Base-by-base conservation (phyloP, 2,329 filamentous ascomycete genomes). In the Fusarium floridanum region DNA sequence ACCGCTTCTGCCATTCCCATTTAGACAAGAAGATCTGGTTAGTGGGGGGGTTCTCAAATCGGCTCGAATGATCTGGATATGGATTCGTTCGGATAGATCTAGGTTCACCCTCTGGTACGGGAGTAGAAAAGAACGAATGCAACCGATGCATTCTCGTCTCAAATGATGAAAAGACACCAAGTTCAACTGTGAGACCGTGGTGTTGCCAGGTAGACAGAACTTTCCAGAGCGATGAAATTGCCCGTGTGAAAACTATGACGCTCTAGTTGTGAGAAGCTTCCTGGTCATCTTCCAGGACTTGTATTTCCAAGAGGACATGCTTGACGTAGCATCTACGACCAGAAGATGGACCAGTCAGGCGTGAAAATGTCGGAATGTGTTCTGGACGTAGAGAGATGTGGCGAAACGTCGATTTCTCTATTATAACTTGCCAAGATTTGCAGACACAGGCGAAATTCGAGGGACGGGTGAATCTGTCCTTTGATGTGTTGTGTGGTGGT, bases 271-370 rank as follows among this genome's bases (percentile, higher is more conserved):
- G 8, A 20, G 6, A 3, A 16, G 6, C 10, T 12, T 14, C 17
- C 20, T 50, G 34, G 14, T 60, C 60, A 7, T 20, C 12, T 27
- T 57, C 14, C 16, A 1, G 20, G 10, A 60, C 55, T 9, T 11
- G n/a, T 32, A 67, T 64, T 48, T 72, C 55, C 7, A 73, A 32
- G n/a, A 73, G 17, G 11, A 73, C 48, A 20, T 72, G 66, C 3
- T 45, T 59, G 22, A 72, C 59, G 50, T 56, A 27, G 7, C 17
- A 9, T 24, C 48, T 64, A 11, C 71, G 66, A 3, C 22, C 5
- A 6, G 43, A 27, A 11, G n/a, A 2, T 6, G 41, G 61, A 14
- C 16, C 17, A 24, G 22, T 22, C 22, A 22, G 22, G 7, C 22
- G 29, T 55, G 34, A 17, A 17, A 70, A 67, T 27, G 20, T n/a